phyloP scores from a whole-genome alignment of 1,139 yeast genomes.

The Hyphopichia burtonii region DNA sequence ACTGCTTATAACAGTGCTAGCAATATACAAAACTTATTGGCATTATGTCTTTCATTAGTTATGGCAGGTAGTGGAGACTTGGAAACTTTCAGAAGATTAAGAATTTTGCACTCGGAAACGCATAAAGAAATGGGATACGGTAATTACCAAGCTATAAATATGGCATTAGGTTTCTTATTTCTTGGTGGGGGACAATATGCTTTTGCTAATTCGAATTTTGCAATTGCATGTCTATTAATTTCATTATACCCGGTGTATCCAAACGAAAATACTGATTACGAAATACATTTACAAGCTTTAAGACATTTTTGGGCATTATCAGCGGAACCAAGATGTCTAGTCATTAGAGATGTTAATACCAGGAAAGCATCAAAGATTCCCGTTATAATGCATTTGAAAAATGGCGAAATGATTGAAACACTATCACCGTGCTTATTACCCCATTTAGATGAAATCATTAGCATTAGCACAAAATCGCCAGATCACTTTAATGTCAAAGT shows the following conservation, averaged over 20 bases:
- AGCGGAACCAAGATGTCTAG: slow-evolving; percentile 76
- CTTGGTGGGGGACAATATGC: slow-evolving; percentile 94
- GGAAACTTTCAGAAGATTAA: slow-evolving; percentile 67
- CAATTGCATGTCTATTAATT: slow-evolving; percentile 70
- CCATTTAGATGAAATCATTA: slow-evolving; percentile 46
- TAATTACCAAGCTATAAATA: slow-evolving; percentile 72
- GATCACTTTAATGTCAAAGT: slow-evolving; percentile 46
- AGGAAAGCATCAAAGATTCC: slow-evolving; percentile 53
- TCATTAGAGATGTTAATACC: slow-evolving; percentile 67
- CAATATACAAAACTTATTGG: slow-evolving; percentile 58
- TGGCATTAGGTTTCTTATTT: slow-evolving; percentile 85
- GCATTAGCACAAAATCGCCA: slow-evolving; percentile 39
- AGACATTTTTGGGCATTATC: slow-evolving; percentile 92
- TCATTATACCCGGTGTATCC: slow-evolving; percentile 79
- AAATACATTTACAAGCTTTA: slow-evolving; percentile 77
- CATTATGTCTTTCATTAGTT: slow-evolving; percentile 65
- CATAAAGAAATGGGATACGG: slow-evolving; percentile 57
- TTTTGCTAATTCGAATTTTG: slow-evolving; percentile 60
- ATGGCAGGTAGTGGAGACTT: slow-evolving; percentile 95
- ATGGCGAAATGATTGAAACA: slow-evolving; percentile 30
- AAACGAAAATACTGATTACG: slow-evolving; percentile 38
- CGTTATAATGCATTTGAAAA: slow-evolving; percentile 43
- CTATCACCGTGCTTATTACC: slow-evolving; percentile 73
- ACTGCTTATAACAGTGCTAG: slow-evolving; percentile 57
- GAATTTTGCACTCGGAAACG: slow-evolving; percentile 64